Percentiles rank a stretch among this genome's conserved stretches.
These are phyloP conservation scores for Cordyceps cicadae DNA, from an alignment of 2,329 filamentous ascomycete species.

Conservation along the genomic window DNA sequence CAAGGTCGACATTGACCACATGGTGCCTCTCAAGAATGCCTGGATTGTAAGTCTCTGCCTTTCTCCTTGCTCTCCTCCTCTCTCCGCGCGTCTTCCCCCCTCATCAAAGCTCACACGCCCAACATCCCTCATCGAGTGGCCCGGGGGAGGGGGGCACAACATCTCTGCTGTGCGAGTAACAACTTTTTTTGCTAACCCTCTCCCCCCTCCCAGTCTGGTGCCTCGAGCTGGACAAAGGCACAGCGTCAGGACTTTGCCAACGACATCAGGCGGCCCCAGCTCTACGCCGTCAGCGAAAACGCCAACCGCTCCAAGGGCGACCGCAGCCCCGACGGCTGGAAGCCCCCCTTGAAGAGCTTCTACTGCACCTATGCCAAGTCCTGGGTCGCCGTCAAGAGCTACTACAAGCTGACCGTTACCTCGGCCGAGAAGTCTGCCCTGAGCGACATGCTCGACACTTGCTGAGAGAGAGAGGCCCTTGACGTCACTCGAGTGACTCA, in stretches of 20 bases:
- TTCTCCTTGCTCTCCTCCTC: too few species aligned
- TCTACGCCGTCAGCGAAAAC: conserved; percentile 69
- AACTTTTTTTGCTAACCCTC: too few species aligned
- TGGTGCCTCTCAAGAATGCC: conserved; percentile 73
- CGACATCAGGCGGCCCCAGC: conserved; percentile 66
- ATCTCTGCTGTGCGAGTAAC: background rate
- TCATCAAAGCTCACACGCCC: background rate
- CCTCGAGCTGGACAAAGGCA: conserved; percentile 60
- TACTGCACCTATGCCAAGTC: conserved; percentile 71
- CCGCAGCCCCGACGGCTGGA: conserved; percentile 65
- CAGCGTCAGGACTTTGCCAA: conserved; percentile 65
- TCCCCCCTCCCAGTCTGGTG: conserved; percentile 50
- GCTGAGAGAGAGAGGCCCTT: conserved; percentile 23
- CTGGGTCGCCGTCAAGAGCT: conserved; percentile 72
- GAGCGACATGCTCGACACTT: conserved; percentile 55
- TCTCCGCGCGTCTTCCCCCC: too few species aligned
- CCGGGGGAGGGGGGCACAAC: background rate
- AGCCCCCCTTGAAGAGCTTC: conserved; percentile 60
- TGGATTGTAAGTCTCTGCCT: conserved; percentile 51
- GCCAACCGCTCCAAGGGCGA: conserved; percentile 72
- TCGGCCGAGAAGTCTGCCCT: conserved; percentile 63
- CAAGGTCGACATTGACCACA: conserved; percentile 75
- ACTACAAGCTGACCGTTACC: conserved; percentile 61
- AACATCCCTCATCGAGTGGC: too few species aligned
- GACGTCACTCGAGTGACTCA: too few species aligned